phyloP scores from a whole-genome alignment of 2,329 filamentous ascomycete genomes.

The Penicillium thymicola region DNA sequence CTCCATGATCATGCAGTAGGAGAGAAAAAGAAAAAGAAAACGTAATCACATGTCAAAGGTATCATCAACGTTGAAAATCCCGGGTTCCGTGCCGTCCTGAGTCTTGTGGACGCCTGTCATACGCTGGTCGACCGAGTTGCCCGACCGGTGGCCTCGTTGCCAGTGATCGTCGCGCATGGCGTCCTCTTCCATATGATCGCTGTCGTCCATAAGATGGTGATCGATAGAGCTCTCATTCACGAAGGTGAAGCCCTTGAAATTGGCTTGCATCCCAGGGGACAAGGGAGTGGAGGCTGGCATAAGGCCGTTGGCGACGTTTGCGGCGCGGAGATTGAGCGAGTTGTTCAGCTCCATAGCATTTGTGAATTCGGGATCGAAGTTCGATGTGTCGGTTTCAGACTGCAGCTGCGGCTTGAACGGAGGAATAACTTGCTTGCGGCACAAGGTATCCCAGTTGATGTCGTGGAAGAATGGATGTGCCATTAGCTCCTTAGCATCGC shows the following conservation, averaged over 20 bases:
- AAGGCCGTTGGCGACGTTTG: constrained; percentile 73
- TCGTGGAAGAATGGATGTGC: constrained; percentile 91
- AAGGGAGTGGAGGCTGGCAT: constrained; percentile 87
- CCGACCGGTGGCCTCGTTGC: constrained; percentile 34
- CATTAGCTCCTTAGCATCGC: constrained; percentile 92
- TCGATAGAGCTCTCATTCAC: constrained; percentile 97
- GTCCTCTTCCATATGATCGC: constrained; percentile 45
- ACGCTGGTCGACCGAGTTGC: constrained; percentile 36
- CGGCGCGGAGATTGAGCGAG: constrained; percentile 87
- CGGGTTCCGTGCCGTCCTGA: constrained; percentile 36
- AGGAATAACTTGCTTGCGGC: constrained; percentile 87
- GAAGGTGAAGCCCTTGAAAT: constrained; percentile 97
- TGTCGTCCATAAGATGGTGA: constrained; percentile 44
- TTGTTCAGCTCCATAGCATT: constrained; percentile 84
- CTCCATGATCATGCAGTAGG: constrained; percentile 38
- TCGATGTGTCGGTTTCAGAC: constrained; percentile 92
- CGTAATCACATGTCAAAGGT: constrained; percentile 47
- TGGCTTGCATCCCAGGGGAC: constrained; percentile 92
- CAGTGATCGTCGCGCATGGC: constrained; percentile 38
- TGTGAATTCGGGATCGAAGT: constrained; percentile 98
- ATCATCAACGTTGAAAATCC: constrained; percentile 45
- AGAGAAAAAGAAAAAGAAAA: constrained; percentile 18
- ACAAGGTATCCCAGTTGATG: constrained; percentile 84
- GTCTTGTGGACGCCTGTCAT: constrained; percentile 46
- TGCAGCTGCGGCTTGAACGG: constrained; percentile 98